Percentiles rank a stretch among this genome's conserved stretches.
Evolutionary conservation across 1,284 basidiomycete species (phyloP).

Genomic region (Calocybe gambosa): DNA sequence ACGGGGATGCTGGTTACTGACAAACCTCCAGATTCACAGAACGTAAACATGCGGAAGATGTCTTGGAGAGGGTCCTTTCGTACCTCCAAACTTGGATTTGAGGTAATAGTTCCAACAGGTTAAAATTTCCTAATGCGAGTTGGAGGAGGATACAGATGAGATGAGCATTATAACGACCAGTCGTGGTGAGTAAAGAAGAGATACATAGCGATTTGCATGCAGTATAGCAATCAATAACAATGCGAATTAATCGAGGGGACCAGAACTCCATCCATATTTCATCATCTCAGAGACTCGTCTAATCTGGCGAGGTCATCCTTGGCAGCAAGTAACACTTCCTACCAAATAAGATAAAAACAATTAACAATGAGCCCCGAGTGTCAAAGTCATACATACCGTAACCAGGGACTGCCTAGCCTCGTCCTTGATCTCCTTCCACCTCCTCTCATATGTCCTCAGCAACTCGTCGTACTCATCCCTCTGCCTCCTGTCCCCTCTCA

Average conservation of each 20-base stretch:
- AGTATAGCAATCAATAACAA: not conserved
- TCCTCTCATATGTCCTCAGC: conserved; percentile 44
- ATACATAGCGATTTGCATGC: not conserved
- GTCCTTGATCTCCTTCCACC: conserved; percentile 62
- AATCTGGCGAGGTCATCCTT: conserved; percentile 40
- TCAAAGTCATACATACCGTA: conserved; percentile 31
- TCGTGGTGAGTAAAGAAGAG: conserved; percentile 1
- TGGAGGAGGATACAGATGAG: conserved; percentile 9
- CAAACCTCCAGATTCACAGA: conserved; percentile 22
- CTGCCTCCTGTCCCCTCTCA: conserved; percentile 34
- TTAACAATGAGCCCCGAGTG: too few relatives aligned
- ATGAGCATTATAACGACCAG: conserved; percentile 1
- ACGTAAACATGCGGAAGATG: conserved; percentile 24
- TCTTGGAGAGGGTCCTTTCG: conserved; percentile 20
- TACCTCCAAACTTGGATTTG: conserved; percentile 21
- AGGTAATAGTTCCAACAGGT: not conserved
- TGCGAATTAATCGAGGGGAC: too few relatives aligned
- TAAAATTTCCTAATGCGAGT: not conserved
- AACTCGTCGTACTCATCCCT: conserved; percentile 46
- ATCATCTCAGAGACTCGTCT: conserved; percentile 28
- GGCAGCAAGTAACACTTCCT: conserved; percentile 41
- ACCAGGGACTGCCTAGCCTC: conserved; percentile 52
- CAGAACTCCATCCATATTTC: too few relatives aligned
- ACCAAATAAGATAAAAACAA: too few relatives aligned
- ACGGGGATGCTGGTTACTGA: conserved; percentile 2